Conservation (phyloP, 1,284 basidiomycete genomes). For the Moesziomyces aphidis region DNA sequence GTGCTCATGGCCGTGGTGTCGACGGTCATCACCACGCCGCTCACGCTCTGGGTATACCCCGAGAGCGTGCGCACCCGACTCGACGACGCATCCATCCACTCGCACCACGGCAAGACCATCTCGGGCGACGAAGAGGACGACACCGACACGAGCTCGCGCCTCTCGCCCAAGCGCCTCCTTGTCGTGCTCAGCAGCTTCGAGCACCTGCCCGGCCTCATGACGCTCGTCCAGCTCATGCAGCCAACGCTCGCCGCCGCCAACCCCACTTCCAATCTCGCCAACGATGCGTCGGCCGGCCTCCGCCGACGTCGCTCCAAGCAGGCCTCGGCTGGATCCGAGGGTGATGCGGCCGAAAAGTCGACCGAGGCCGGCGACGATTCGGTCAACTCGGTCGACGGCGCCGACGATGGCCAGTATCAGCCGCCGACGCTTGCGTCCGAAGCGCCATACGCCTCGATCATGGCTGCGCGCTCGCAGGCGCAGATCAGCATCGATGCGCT, state of each 20-base stretch:
- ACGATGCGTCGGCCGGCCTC: conserved; percentile 12
- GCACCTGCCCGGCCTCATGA: conserved; percentile 76
- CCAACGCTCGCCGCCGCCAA: conserved; percentile 54
- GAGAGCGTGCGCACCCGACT: conserved; percentile 55
- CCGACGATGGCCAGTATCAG: conserved; percentile 24
- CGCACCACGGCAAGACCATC: conserved; percentile 26
- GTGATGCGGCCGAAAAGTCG: conserved; percentile 21
- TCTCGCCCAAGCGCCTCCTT: conserved; percentile 73
- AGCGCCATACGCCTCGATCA: conserved; percentile 29
- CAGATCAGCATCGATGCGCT: conserved; percentile 57
- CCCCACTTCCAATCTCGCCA: conserved; percentile 3
- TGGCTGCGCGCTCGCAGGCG: conserved; percentile 25
- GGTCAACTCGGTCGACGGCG: conserved; percentile 33
- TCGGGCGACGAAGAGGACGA: conserved; percentile 39
- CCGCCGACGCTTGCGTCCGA: conserved; percentile 44
- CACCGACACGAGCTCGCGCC: conserved; percentile 15
- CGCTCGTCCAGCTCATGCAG: conserved; percentile 71
- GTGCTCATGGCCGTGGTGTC: conserved; percentile 86
- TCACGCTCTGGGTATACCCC: conserved; percentile 83
- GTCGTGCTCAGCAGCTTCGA: conserved; percentile 92
- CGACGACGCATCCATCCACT: conserved; percentile 31
- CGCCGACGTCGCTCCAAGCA: conserved; percentile 29
- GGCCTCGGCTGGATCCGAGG: conserved; percentile 21
- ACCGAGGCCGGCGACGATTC: conserved; percentile 26
- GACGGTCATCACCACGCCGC: conserved; percentile 89